phyloP scores from a whole-genome alignment of 345 rosid genomes.

The Citrus medica region DNA sequence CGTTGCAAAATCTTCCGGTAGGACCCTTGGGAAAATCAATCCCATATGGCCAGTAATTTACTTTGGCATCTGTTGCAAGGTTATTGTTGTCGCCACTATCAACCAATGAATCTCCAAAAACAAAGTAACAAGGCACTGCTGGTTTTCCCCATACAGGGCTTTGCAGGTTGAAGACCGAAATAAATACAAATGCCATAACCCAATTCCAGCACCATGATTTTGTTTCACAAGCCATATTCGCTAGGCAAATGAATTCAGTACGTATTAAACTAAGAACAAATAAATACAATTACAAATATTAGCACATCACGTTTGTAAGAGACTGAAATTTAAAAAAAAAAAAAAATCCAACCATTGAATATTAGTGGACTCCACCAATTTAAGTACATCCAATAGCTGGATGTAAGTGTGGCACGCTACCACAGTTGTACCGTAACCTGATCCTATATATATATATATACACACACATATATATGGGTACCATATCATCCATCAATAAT shows the following conservation, averaged over 20 bases:
- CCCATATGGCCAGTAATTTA: conserved; percentile 16
- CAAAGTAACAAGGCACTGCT: conserved; percentile 21
- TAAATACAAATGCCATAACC: background rate
- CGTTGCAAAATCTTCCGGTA: conserved; percentile 23
- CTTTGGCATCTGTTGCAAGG: conserved; percentile 1
- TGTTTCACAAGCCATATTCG: background rate
- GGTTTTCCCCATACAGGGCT: background rate
- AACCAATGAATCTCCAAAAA: conserved; percentile 26
- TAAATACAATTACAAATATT: background rate
- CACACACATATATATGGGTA: background rate
- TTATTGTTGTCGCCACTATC: conserved; percentile 22
- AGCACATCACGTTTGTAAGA: background rate
- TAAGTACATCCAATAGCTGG: too few relatives aligned
- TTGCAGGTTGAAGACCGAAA: background rate
- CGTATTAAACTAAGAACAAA: background rate
- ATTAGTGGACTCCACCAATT: too few relatives aligned
- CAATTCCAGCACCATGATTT: background rate
- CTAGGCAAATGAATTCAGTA: background rate
- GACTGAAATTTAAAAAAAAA: background rate
- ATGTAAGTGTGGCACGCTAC: too few relatives aligned
- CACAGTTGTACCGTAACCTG: too few relatives aligned
- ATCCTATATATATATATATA: too few relatives aligned
- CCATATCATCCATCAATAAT: background rate
- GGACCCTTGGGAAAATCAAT: conserved; percentile 16
- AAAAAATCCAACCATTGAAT: too few relatives aligned